Evolutionary conservation across 2,329 filamentous ascomycete genomes (phyloP).

Genomic region (Penicillium sp.): DNA sequence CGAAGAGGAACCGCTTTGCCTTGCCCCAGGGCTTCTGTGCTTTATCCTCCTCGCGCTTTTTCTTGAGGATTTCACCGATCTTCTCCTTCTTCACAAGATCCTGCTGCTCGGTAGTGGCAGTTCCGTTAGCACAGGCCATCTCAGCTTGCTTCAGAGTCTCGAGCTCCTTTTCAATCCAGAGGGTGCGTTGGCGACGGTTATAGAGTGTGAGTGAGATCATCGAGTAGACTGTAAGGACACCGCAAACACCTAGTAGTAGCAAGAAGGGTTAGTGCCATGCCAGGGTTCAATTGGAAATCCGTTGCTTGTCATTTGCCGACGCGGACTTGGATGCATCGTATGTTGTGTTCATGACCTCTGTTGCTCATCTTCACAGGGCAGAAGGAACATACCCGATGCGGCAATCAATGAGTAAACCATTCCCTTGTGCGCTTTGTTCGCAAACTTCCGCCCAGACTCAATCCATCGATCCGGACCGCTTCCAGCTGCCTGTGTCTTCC

Average conservation of each 20-base stretch:
- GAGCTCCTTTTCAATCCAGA: conserved; percentile 57
- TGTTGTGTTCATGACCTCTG: not conserved
- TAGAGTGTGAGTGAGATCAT: conserved; percentile 66
- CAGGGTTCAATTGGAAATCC: not conserved
- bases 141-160: conserved; percentile 45
- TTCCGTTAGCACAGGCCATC: conserved; percentile 42
- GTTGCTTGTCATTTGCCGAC: not conserved
- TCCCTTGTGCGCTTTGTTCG: conserved; percentile 61
- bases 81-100: conserved; percentile 47
- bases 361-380: not conserved
- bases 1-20: conserved; percentile 40
- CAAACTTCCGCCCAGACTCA: conserved; percentile 54
- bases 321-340: not conserved
- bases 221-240: conserved; percentile 62
- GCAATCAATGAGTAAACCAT: conserved; percentile 61
- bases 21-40: conserved; percentile 41
- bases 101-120: conserved; percentile 43
- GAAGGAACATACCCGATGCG: conserved; percentile 54
- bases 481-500: conserved; percentile 56
- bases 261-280: not conserved
- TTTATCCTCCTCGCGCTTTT: conserved; percentile 42
- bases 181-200: conserved; percentile 63
- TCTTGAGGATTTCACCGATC: conserved; percentile 43
- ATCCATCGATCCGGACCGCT: conserved; percentile 56
- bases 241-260: conserved; percentile 53